Evolutionary conservation across 306 rosid genomes (phyloP).

Genomic region (Rosa chinensis): DNA sequence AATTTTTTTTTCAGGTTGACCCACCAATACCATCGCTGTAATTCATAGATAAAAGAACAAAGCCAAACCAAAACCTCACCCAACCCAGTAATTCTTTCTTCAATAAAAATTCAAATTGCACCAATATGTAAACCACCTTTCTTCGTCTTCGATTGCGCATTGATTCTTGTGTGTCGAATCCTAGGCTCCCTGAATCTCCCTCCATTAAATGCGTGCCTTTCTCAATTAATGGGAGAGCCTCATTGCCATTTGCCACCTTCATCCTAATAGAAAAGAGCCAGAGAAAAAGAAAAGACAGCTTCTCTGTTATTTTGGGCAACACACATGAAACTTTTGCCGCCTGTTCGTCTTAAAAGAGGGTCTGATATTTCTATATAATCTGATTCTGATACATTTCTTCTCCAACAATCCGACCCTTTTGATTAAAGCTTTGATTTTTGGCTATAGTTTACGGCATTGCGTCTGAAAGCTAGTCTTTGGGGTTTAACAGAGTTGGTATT

Average conservation of each 20-base stretch:
- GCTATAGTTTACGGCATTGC: slow-evolving; percentile 13
- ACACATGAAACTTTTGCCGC: neutral
- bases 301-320: neutral
- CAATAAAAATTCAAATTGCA: neutral
- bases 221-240: neutral
- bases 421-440: neutral
- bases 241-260: neutral
- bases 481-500: neutral
- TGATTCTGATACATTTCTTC: slow-evolving; percentile 13
- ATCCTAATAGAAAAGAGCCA: neutral
- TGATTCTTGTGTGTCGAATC: neutral
- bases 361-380: neutral
- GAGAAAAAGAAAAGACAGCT: neutral
- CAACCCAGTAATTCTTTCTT: neutral
- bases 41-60: neutral
- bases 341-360: neutral
- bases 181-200: neutral
- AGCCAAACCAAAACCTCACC: neutral
- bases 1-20: neutral
- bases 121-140: neutral
- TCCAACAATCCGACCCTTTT: neutral
- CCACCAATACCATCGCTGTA: neutral
- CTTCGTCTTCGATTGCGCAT: neutral
- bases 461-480: slow-evolving; percentile 5
- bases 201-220: neutral